A percentile compares a stretch with the other conserved stretches of the same genome.
Conservation (phyloP, 441 rosid genomes). For the Erysimum cheiri region DNA sequence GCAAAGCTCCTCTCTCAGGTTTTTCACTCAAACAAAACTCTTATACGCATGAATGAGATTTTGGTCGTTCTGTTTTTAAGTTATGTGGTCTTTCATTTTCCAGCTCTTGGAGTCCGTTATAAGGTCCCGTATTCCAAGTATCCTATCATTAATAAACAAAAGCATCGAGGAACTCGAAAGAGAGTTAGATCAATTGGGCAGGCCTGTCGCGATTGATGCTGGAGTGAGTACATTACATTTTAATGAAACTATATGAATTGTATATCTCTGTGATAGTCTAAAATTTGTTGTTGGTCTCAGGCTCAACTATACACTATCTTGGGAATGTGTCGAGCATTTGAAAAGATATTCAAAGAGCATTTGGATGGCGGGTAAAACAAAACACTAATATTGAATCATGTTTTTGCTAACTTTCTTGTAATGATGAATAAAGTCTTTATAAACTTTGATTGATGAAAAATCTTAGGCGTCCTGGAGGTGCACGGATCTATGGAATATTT, state of each 20-base stretch:
- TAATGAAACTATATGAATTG: not conserved
- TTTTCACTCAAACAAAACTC: constrained; percentile 9
- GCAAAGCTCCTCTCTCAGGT: constrained; percentile 97
- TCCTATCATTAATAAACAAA: constrained; percentile 86
- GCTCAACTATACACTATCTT: constrained; percentile 85
- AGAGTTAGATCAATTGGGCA: constrained; percentile 90
- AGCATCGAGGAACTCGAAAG: constrained; percentile 92
- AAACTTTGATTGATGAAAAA: constrained; percentile 10
- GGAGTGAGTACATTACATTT: constrained; percentile 54
- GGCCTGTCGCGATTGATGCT: constrained; percentile 84
- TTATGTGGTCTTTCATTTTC: constrained; percentile 16
- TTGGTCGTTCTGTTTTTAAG: not conserved
- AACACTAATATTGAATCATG: constrained; percentile 25
- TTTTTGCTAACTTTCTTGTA: not conserved
- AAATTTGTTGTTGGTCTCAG: constrained; percentile 42
- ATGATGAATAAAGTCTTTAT: constrained; percentile 14
- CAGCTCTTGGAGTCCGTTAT: constrained; percentile 93
- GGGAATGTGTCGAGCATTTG: constrained; percentile 91
- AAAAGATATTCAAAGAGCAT: constrained; percentile 88
- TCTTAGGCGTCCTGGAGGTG: constrained; percentile 95
- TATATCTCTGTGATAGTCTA: constrained; percentile 8
- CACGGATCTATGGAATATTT: constrained; percentile 88
- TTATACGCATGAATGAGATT: not conserved
- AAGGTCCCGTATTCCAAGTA: constrained; percentile 90
- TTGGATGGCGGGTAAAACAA: constrained; percentile 85